Evolutionary conservation across 1,284 basidiomycete species (phyloP).

Genomic region (Leccinum griseonigrum): DNA sequence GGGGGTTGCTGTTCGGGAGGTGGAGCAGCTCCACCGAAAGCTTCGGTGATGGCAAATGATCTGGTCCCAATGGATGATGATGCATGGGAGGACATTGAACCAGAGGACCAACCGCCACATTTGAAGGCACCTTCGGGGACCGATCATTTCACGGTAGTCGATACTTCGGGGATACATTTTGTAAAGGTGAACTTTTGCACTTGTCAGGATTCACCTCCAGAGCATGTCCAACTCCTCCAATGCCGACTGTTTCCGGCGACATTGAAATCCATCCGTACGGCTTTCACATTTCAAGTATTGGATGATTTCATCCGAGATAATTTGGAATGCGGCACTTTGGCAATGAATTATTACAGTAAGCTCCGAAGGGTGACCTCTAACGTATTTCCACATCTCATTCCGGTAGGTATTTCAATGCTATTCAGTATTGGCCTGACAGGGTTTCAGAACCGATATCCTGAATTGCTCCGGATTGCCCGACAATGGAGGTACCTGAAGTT

Average conservation of each 20-base stretch:
- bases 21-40: neutral
- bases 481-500: slow-evolving; percentile 4
- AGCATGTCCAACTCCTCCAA: neutral
- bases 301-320: slow-evolving; percentile 26
- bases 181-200: neutral
- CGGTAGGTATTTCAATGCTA: neutral
- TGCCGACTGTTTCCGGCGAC: neutral
- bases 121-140: neutral
- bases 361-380: slow-evolving; percentile 24
- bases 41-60: neutral
- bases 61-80: neutral
- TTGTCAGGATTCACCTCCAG: slow-evolving; percentile 6
- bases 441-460: slow-evolving; percentile 7
- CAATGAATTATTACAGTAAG: slow-evolving; percentile 25
- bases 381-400: slow-evolving; percentile 18
- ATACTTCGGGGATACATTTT: neutral
- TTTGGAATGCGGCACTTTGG: slow-evolving; percentile 26
- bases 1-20: neutral
- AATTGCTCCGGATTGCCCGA: slow-evolving; percentile 4
- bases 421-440: neutral
- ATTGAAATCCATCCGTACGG: neutral
- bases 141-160: neutral
- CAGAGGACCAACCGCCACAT: neutral
- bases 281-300: neutral
- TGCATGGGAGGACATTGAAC: neutral